These are phyloP conservation scores for Priceomyces fermenticarens DNA, from an alignment of 805 yeast species.

Conservation along the genomic window DNA sequence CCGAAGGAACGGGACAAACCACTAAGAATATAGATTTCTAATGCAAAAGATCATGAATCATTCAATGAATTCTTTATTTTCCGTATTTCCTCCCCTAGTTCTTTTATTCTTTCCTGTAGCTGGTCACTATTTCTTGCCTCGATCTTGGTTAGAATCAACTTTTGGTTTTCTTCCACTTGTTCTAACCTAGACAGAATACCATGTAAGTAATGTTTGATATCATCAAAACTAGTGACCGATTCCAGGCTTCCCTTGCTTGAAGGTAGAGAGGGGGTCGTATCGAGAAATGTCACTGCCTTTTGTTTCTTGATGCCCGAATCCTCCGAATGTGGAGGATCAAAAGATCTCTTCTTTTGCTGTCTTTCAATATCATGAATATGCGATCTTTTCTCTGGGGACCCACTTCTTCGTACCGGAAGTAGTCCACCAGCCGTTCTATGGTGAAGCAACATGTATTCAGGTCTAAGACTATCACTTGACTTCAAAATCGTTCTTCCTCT, in stretches of 20 bases:
- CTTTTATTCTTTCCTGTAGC: not conserved
- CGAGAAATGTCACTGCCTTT: slow-evolving; percentile 7
- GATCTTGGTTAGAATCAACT: slow-evolving; percentile 2
- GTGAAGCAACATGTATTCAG: no score
- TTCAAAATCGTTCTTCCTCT: no score
- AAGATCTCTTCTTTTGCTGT: slow-evolving; percentile 16
- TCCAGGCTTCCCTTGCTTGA: not conserved
- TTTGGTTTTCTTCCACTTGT: slow-evolving; percentile 3
- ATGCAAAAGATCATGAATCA: not conserved
- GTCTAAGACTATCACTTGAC: no score
- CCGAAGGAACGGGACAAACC: slow-evolving; percentile 18
- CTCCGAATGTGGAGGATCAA: slow-evolving; percentile 4
- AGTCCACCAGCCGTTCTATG: slow-evolving; percentile 2
- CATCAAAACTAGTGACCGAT: not conserved
- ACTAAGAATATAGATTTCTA: slow-evolving; percentile 36
- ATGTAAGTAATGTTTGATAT: not conserved
- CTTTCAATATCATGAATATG: slow-evolving; percentile 27
- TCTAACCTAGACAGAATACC: slow-evolving; percentile 7
- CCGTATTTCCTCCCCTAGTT: not conserved
- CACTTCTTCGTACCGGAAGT: slow-evolving; percentile 29
- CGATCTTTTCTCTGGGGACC: slow-evolving; percentile 33
- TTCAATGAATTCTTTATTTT: not conserved
- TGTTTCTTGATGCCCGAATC: not conserved
- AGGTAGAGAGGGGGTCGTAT: slow-evolving; percentile 1
- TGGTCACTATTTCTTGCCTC: not conserved